Percentiles rank a stretch among this genome's conserved stretches.
phyloP scores from a whole-genome alignment of 257 asterid species.

The Mentha longifolia region DNA sequence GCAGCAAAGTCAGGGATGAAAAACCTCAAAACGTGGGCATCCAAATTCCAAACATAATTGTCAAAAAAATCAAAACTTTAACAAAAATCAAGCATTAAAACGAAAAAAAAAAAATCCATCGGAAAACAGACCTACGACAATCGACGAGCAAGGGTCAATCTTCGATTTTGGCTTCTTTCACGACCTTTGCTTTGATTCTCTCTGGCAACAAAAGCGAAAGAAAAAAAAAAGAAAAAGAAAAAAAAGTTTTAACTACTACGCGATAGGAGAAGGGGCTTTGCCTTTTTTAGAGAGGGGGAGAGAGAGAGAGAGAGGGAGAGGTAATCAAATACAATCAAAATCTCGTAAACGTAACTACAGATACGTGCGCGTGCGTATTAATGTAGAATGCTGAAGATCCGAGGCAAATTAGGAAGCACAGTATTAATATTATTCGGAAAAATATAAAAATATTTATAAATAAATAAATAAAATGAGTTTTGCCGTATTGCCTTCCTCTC shows the following conservation, averaged over 20 bases:
- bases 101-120: not conserved
- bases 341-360: not conserved
- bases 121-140: constrained; percentile 28
- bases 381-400: constrained; percentile 20
- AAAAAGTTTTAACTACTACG: constrained; percentile 36
- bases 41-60: constrained; percentile 6
- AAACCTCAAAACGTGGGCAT: not conserved
- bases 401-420: constrained; percentile 34
- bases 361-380: not conserved
- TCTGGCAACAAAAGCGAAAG: constrained; percentile 25
- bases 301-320: no score
- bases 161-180: not conserved
- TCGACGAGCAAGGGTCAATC: constrained; percentile 24
- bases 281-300: constrained; percentile 31
- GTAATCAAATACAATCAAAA: not conserved
- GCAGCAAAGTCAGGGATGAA: not conserved
- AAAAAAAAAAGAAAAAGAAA: constrained; percentile 9
- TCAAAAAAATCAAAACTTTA: not conserved
- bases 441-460: no score
- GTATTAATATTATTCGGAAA: not conserved
- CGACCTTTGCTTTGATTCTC: constrained; percentile 3
- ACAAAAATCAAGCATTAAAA: constrained; percentile 14
- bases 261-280: constrained; percentile 33
- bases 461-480: no score
- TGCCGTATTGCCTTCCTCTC: no score